phyloP scores from a whole-genome alignment of 768 basidiomycete genomes.

The Krasilnikovozyma curviuscula region DNA sequence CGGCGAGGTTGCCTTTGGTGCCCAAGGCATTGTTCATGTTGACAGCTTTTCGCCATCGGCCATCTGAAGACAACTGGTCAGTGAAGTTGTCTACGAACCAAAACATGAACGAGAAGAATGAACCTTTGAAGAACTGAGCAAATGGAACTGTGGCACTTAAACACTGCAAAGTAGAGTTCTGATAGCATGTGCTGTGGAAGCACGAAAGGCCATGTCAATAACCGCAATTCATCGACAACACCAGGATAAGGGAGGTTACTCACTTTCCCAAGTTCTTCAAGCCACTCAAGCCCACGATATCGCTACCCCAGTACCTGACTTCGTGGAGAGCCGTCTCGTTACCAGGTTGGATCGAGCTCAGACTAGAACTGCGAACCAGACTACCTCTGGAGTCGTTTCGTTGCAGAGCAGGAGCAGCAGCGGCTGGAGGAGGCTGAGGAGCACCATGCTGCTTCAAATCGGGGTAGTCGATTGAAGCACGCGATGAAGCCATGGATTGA shows the following conservation, averaged over 20 bases:
- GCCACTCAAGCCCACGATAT: conserved; percentile 58
- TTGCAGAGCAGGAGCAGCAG: conserved; percentile 47
- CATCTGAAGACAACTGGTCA: conserved; percentile 32
- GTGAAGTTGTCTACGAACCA: not conserved
- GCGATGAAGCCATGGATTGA: not conserved
- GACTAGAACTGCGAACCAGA: conserved; percentile 20
- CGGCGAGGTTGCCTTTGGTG: conserved; percentile 61
- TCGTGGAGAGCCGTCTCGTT: conserved; percentile 46
- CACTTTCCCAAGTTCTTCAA: conserved; percentile 58
- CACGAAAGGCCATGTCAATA: not conserved
- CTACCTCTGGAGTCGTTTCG: conserved; percentile 32
- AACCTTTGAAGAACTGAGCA: conserved; percentile 76
- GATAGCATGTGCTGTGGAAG: conserved; percentile 86
- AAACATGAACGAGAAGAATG: conserved; percentile 12
- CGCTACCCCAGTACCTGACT: conserved; percentile 64
- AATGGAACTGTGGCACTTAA: conserved; percentile 86
- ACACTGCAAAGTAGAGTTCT: conserved; percentile 96
- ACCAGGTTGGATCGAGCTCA: conserved; percentile 26
- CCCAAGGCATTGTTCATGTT: conserved; percentile 39
- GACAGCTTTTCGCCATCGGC: conserved; percentile 53
- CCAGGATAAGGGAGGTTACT: conserved; percentile 7
- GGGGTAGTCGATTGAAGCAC: conserved; percentile 8
- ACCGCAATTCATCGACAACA: not conserved
- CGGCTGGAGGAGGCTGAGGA: conserved; percentile 60
- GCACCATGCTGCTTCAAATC: conserved; percentile 42